Evolutionary conservation across 495 filamentous ascomycete species (phyloP).

Genomic region (Xylaria acuta): DNA sequence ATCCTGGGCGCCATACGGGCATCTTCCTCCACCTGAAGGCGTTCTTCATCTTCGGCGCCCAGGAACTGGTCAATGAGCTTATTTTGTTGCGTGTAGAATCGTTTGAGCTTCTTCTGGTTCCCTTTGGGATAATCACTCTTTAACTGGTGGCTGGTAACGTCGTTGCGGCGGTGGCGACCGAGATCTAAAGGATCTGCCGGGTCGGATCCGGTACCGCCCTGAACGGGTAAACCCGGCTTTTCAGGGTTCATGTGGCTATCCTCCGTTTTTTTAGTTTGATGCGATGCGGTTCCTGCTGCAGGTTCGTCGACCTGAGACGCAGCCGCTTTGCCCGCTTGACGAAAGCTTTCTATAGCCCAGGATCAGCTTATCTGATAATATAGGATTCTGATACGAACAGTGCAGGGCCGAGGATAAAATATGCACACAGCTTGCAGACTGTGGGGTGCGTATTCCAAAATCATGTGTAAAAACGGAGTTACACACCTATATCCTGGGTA

Average conservation of each 20-base stretch:
- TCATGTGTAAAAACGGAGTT: conserved; percentile 3
- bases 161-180: conserved; percentile 48
- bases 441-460: conserved; percentile 17
- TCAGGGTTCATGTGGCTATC: neutral
- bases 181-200: conserved; percentile 49
- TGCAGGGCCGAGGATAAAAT: conserved; percentile 13
- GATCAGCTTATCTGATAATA: conserved; percentile 20
- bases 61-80: conserved; percentile 63
- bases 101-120: conserved; percentile 52
- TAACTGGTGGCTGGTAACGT: conserved; percentile 50
- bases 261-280: neutral
- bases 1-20: conserved; percentile 58
- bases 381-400: conserved; percentile 15
- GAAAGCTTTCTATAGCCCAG: conserved; percentile 1
- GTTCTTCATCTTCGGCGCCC: conserved; percentile 59
- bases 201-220: conserved; percentile 31
- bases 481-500: conserved; percentile 7
- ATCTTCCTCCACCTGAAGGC: conserved; percentile 53
- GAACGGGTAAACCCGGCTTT: neutral
- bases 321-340: conserved; percentile 8
- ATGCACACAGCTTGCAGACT: conserved; percentile 11
- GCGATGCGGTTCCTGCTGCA: conserved; percentile 23
- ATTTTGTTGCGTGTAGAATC: conserved; percentile 63
- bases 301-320: conserved; percentile 15
- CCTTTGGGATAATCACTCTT: conserved; percentile 53